Evolutionary conservation across 805 yeast genomes (phyloP).

Genomic region (Schizosaccharomyces octosporus): DNA sequence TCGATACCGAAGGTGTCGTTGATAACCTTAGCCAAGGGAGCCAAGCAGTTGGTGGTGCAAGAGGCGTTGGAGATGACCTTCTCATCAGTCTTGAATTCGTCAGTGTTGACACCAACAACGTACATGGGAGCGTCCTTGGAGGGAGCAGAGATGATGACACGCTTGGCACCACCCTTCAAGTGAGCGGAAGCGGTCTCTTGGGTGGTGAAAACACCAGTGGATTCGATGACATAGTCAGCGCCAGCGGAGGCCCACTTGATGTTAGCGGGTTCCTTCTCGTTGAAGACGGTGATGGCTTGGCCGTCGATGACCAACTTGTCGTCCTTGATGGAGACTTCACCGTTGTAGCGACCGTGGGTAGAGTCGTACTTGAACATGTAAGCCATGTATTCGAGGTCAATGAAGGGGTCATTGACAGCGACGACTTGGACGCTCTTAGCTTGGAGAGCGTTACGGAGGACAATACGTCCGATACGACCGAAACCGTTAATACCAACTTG

Average conservation of each 20-base stretch:
- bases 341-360: constrained; percentile 67
- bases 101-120: constrained; percentile 74
- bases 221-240: constrained; percentile 65
- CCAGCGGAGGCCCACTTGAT: constrained; percentile 74
- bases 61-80: constrained; percentile 75
- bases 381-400: constrained; percentile 72
- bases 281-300: constrained; percentile 37
- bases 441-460: constrained; percentile 49
- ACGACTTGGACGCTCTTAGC: constrained; percentile 59
- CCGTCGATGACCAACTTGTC: constrained; percentile 45
- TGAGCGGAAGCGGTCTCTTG: constrained; percentile 61
- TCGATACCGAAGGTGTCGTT: constrained; percentile 69
- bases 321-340: constrained; percentile 31
- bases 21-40: constrained; percentile 78
- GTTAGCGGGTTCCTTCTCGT: constrained; percentile 62
- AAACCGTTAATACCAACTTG: constrained; percentile 80
- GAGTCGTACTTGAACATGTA: constrained; percentile 91
- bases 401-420: constrained; percentile 81
- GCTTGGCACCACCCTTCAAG: constrained; percentile 78
- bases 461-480: constrained; percentile 86
- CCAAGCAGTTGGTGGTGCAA: constrained; percentile 87
- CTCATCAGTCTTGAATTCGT: constrained; percentile 50
- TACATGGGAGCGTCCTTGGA: constrained; percentile 88
- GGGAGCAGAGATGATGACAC: constrained; percentile 85
- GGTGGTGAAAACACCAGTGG: constrained; percentile 84